These are phyloP conservation scores for Lactarius deliciosus DNA, from an alignment of 768 basidiomycete species.

Conservation along the genomic window DNA sequence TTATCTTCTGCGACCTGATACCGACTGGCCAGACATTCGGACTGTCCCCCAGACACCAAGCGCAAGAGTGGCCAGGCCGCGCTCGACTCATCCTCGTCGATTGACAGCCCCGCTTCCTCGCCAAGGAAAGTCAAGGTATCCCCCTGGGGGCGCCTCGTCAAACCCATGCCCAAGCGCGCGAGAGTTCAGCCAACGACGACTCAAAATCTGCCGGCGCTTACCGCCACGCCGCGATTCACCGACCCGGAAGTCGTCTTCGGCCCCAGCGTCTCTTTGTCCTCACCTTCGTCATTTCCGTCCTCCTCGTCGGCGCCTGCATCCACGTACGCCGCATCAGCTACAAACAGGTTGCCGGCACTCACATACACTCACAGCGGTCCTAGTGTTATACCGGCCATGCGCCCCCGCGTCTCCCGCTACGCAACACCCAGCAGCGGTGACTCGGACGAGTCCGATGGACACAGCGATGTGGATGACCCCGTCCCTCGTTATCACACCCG, in stretches of 20 bases:
- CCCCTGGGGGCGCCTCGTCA: background rate
- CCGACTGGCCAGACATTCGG: background rate
- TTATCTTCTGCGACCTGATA: background rate
- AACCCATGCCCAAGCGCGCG: constrained; percentile 13
- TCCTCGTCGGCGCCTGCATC: background rate
- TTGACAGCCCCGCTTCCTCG: background rate
- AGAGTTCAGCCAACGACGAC: background rate
- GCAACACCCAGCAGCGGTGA: background rate
- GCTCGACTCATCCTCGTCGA: constrained; percentile 13
- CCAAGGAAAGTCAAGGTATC: background rate
- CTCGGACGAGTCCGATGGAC: background rate
- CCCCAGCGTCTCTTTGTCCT: background rate
- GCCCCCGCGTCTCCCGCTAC: background rate
- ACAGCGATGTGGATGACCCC: background rate
- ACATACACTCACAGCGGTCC: background rate
- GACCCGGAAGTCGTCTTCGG: background rate
- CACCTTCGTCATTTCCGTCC: background rate
- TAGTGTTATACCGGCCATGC: background rate
- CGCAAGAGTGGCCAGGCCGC: constrained; percentile 17
- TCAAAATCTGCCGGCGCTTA: background rate
- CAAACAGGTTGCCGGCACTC: background rate
- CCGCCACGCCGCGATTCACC: background rate
- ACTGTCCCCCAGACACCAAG: background rate
- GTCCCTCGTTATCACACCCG: background rate
- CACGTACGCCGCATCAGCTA: background rate